Evolutionary conservation across 805 yeast genomes (phyloP).

Genomic region (Yarrowia hollandica): DNA sequence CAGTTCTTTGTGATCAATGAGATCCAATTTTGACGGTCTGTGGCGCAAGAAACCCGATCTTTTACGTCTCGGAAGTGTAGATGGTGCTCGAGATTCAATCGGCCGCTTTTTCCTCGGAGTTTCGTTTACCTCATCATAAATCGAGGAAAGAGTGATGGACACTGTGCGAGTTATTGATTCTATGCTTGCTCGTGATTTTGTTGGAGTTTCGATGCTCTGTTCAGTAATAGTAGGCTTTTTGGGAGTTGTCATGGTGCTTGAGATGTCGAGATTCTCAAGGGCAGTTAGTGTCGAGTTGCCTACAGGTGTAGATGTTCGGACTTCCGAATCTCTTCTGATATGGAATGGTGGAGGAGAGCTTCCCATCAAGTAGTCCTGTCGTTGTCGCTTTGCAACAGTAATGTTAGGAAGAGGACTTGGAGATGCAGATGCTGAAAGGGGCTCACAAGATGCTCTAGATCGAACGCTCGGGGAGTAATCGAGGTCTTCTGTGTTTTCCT

Average conservation of each 20-base stretch:
- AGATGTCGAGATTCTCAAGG: not conserved
- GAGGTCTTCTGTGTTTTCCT: constrained; percentile 1
- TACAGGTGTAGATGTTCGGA: constrained; percentile 1
- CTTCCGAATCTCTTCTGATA: constrained; percentile 23
- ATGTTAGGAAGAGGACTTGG: constrained; percentile 16
- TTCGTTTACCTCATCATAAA: constrained; percentile 10
- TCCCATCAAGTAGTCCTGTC: constrained; percentile 18
- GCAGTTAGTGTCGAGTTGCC: not conserved
- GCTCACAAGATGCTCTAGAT: not conserved
- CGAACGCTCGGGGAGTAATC: not conserved
- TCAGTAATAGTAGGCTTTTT: not conserved
- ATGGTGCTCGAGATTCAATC: constrained; percentile 15
- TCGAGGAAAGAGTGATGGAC: constrained; percentile 6
- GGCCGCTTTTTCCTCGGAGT: constrained; percentile 23
- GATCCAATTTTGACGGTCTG: constrained; percentile 43
- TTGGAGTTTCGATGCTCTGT: not conserved
- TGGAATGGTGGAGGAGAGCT: constrained; percentile 14
- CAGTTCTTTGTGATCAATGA: constrained; percentile 43
- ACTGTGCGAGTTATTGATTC: not conserved
- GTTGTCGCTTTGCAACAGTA: constrained; percentile 16
- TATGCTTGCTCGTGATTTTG: not conserved
- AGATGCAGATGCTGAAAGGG: constrained; percentile 18
- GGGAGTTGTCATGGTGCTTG: not conserved
- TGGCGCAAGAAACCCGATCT: constrained; percentile 25
- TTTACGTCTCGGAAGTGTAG: constrained; percentile 27